Base-by-base conservation (phyloP, 257 asterid genomes). In the Hygrophila difformis region DNA sequence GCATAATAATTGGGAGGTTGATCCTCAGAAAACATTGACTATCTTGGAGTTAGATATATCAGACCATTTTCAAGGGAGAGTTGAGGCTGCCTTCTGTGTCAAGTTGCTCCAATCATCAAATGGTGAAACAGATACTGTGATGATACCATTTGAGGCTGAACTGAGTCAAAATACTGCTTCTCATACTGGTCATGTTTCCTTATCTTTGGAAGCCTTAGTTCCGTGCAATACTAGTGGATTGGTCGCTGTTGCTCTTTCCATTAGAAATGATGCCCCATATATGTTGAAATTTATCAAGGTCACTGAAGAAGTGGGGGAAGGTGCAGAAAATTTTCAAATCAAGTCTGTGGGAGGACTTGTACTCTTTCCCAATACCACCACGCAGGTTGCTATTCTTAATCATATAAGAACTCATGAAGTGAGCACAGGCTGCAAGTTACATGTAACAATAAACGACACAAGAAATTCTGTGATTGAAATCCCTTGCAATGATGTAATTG, bases 111-210 rank as follows among this genome's bases (percentile, higher is more conserved):
- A 75, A 56, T 61, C 95, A 62, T 70, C 94, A 40, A 61, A 45
- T 28, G 56, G 57, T 16, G 62, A 71, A 55, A 50, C 53, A 1
- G 86, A 78, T 59, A 76, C 82, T 52, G 61, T 84, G 36, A 38
- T 84, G 57, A 67, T 88, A 42, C 95, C 97, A 40, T 81, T 88
- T 56, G 93, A 88, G 51, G 93, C 75, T 19, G 80, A 79, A 37
- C 51, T 73, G 43, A 59, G 49, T 44, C 72, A 40, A 33, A 60
- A 26, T 37, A 45, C 80, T 22, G 57, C 61, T 63, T 18, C 51
- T 15, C 70, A 68, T 48, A 33, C 48, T 4, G 55, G 52, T 47
- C 42, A 20, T 38, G 49, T 70, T 57, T 69, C 89, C 4, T 50
- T 67, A 12, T 71, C 77, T 48, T 38, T 82, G 35, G 68, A 77